Base-by-base conservation (phyloP, 1,139 yeast genomes). In the Debaryomyces sp. region DNA sequence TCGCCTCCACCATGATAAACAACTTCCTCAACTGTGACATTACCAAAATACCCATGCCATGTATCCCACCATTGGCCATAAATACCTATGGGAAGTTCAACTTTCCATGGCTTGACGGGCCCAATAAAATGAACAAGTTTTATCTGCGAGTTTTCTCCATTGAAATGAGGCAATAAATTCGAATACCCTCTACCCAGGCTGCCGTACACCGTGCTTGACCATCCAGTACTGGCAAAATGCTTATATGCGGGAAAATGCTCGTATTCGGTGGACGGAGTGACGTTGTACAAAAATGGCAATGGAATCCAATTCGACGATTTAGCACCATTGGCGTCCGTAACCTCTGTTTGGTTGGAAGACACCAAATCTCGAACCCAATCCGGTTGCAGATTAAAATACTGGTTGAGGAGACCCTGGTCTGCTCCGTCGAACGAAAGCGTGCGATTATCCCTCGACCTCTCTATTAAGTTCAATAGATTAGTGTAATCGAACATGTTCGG, bases 381-480 rank as follows among this genome's bases (percentile, higher is more conserved):
- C 10, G 79, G 78, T 54, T 67, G 62, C 6, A 64, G 64, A 51
- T 81, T 84, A 64, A 90, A 90, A 63, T 80, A 88, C 63, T 89
- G 90, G 66, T 94, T 94, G 56, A 94, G 72, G 42, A 94, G 73
- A 9, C 98, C 98, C 67, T 94, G 98, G 66, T 94, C 99, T 4
- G 97, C 96, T 45, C 97, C 97, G 66, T 92, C 98, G 61, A 91
- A 89, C 0, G 94, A 82, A 57, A 17, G 77, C 71, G 13, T 58
- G 52, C 17, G 64, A 59, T 24, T 63, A 47, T 2, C 12, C 8
- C 10, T 18, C 7, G 64, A 50, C 45, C 58, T 47, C 37, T 53
- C 43, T 42, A 77, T 73, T 48, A 76, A 68, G 30, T 67, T 53
- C 48, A 68, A 50, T 52, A 90, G 70, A 13, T 73, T 71, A 3